Conservation (phyloP, 148 eudicot genomes). For the Rhododendron henanense region DNA sequence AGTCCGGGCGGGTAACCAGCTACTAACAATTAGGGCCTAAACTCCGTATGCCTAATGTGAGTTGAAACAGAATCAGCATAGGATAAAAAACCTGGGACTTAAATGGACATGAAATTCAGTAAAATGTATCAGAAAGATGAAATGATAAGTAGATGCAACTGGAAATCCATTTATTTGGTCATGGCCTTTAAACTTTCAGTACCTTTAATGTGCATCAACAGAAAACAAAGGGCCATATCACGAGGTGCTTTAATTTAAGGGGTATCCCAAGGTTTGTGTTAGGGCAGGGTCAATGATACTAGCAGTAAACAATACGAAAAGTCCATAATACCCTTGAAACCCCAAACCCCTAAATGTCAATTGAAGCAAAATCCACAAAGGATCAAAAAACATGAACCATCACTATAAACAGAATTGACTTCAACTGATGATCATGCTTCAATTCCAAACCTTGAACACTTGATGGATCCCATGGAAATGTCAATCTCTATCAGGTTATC, state of each 20-base stretch:
- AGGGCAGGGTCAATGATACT: neutral
- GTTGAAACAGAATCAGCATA: constrained; percentile 2
- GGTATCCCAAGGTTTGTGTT: neutral
- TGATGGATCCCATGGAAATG: constrained; percentile 79
- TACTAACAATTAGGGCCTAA: neutral
- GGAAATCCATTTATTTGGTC: neutral
- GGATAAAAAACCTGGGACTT: constrained; percentile 6
- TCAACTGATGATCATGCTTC: constrained; percentile 36
- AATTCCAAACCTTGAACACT: constrained; percentile 73
- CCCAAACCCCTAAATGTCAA: neutral
- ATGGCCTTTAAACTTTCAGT: neutral
- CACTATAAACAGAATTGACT: neutral
- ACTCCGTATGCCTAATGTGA: neutral
- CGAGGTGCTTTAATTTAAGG: neutral
- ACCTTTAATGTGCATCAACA: neutral
- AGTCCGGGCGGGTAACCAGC: too few species aligned
- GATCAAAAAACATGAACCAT: constrained; percentile 12
- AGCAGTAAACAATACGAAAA: neutral
- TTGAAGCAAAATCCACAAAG: constrained; percentile 13
- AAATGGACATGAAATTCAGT: neutral
- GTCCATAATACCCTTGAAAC: neutral
- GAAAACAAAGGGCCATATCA: neutral
- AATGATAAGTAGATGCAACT: neutral
- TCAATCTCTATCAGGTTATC: constrained; percentile 90
- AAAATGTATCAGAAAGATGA: neutral